Percentiles rank a stretch among this genome's conserved stretches.
Conservation (phyloP, 306 rosid genomes). For the Inga laurina region DNA sequence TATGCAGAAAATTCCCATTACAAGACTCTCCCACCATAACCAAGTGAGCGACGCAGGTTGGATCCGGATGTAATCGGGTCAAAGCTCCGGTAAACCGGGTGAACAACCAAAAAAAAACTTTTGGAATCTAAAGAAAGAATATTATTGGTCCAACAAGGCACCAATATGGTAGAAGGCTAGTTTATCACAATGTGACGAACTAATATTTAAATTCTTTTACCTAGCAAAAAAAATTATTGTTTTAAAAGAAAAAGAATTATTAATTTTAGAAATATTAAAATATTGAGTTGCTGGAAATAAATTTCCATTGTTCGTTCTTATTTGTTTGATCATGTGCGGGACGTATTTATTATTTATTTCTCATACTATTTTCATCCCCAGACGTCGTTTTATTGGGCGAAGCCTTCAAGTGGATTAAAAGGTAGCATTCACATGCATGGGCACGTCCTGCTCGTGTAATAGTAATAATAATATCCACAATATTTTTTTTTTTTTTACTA, state of each 20-base stretch:
- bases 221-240: no score
- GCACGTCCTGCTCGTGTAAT: constrained; percentile 33
- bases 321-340: background rate
- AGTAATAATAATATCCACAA: background rate
- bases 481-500: no score
- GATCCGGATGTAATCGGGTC: no score
- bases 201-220: no score
- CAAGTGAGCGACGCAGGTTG: no score
- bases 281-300: background rate
- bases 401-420: background rate
- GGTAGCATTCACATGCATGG: constrained; percentile 3
- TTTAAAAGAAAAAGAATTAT: no score
- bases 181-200: no score
- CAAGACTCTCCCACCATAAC: no score
- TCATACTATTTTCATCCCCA: background rate
- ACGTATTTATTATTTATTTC: background rate
- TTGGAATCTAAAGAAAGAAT: background rate
- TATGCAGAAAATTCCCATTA: no score
- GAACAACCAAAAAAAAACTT: background rate
- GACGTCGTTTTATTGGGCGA: background rate
- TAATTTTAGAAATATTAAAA: no score
- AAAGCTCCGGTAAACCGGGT: no score
- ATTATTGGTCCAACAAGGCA: background rate
- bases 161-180: no score
- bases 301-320: background rate